These are phyloP conservation scores for Podospora fimiseda DNA, from an alignment of 495 filamentous ascomycete genomes.

Conservation along the genomic window DNA sequence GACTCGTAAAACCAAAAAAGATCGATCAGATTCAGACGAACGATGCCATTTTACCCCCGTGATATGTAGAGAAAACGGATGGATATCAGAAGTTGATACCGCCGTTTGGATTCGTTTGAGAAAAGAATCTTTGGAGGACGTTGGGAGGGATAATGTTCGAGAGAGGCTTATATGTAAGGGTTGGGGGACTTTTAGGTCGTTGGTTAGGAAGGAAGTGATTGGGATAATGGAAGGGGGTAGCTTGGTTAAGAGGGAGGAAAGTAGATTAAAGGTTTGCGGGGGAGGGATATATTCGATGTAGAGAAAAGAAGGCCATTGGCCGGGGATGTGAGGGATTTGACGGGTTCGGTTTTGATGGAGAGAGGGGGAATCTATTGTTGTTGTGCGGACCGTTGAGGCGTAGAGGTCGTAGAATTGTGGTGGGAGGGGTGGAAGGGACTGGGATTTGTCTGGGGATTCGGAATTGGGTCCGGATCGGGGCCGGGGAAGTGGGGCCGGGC, in stretches of 20 bases:
- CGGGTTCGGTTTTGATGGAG: slow-evolving; percentile 81
- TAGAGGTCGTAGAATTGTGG: slow-evolving; percentile 83
- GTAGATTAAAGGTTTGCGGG: slow-evolving; percentile 44
- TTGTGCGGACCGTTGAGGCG: slow-evolving; percentile 66
- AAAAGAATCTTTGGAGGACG: slow-evolving; percentile 59
- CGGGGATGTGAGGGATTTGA: slow-evolving; percentile 74
- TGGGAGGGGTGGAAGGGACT: slow-evolving; percentile 70
- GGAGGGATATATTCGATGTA: slow-evolving; percentile 88
- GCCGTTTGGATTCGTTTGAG: slow-evolving; percentile 37
- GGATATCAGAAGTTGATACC: slow-evolving; percentile 20
- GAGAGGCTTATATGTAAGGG: slow-evolving; percentile 91
- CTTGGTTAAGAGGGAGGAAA: slow-evolving; percentile 37
- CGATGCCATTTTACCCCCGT: slow-evolving; percentile 36
- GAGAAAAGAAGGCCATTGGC: slow-evolving; percentile 88
- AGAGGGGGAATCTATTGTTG: slow-evolving; percentile 70
- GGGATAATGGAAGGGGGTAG: not conserved
- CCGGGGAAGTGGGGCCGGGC: not conserved
- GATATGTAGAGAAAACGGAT: slow-evolving; percentile 31
- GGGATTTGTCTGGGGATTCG: slow-evolving; percentile 15
- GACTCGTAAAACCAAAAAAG: slow-evolving; percentile 76
- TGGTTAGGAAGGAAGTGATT: slow-evolving; percentile 60
- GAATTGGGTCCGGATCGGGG: not conserved
- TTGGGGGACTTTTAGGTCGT: slow-evolving; percentile 68
- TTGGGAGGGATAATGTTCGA: slow-evolving; percentile 59
- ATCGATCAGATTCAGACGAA: slow-evolving; percentile 61